Percentiles rank a stretch among this genome's conserved stretches.
phyloP scores from a whole-genome alignment of 2,329 filamentous ascomycete genomes.

The Hypoxylon sp. region DNA sequence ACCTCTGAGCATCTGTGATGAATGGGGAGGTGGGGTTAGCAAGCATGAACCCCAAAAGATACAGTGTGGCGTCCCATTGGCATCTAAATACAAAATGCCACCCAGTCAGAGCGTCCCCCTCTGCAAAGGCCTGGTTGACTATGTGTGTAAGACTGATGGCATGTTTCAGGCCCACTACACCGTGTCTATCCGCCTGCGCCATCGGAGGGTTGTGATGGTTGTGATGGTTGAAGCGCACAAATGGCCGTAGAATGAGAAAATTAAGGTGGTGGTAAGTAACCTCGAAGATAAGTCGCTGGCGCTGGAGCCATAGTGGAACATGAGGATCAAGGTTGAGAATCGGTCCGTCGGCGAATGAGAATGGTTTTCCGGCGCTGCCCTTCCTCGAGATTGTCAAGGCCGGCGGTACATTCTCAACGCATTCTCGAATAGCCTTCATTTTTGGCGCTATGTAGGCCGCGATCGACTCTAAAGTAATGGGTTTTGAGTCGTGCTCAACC shows the following conservation, averaged over 20 bases:
- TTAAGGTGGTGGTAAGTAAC: constrained; percentile 16
- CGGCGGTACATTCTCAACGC: constrained; percentile 1
- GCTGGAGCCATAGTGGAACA: constrained; percentile 16
- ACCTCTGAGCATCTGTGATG: constrained; percentile 1
- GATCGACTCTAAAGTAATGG: background rate
- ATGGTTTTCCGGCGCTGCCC: constrained; percentile 6
- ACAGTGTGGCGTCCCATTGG: constrained; percentile 25
- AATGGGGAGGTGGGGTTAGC: constrained; percentile 4
- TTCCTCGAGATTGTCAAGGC: constrained; percentile 16
- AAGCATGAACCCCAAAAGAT: constrained; percentile 9
- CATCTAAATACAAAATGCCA: constrained; percentile 21
- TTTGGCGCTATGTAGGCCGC: constrained; percentile 1
- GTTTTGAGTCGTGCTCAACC: background rate
- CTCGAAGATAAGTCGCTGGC: constrained; percentile 20
- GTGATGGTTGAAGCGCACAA: constrained; percentile 12
- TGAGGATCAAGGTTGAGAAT: constrained; percentile 12
- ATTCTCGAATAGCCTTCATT: constrained; percentile 1
- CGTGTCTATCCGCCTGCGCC: constrained; percentile 12
- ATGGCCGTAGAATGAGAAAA: constrained; percentile 18
- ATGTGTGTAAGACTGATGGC: constrained; percentile 17
- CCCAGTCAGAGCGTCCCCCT: constrained; percentile 18
- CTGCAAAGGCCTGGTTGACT: constrained; percentile 17
- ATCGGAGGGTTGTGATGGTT: constrained; percentile 8
- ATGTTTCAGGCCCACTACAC: constrained; percentile 16
- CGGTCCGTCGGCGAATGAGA: constrained; percentile 10